Conservation (phyloP, 208 protist genomes). For the Trypanosoma rangeli region DNA sequence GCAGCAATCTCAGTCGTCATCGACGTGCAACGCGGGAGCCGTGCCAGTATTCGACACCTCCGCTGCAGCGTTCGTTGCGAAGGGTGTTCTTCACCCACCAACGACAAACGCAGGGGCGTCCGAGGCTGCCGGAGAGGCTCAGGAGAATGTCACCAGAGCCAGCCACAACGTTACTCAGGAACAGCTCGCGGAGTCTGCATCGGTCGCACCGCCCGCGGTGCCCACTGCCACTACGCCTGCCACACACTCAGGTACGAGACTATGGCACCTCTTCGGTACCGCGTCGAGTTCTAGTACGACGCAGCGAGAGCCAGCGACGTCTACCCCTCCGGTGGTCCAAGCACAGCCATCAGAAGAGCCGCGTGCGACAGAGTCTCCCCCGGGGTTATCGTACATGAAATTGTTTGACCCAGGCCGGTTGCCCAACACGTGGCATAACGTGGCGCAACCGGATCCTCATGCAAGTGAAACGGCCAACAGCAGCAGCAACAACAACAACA, state of each 20-base stretch:
- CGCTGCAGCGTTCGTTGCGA: neutral
- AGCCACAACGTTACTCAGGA: neutral
- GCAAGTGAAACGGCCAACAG: neutral
- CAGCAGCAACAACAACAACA: neutral
- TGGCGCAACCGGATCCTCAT: neutral
- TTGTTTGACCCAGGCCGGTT: constrained; percentile 9
- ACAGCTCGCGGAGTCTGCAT: constrained; percentile 5
- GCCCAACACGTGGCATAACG: neutral
- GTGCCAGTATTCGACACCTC: neutral
- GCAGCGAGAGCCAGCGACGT: neutral
- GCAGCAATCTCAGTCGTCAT: neutral
- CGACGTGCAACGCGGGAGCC: neutral
- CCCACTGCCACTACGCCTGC: neutral
- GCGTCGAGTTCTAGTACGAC: neutral
- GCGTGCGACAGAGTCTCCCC: neutral
- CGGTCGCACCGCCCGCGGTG: constrained; percentile 9
- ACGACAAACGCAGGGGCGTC: neutral
- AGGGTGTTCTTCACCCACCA: neutral
- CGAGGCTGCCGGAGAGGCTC: neutral
- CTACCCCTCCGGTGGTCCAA: neutral
- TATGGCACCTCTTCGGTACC: constrained; percentile 3
- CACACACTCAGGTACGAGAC: neutral
- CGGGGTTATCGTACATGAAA: constrained; percentile 24
- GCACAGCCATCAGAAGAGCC: neutral
- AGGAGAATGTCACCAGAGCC: neutral